Evolutionary conservation across 331 rosid genomes (phyloP), one percentile per base, ranked within the genome.

Genomic region (Arachis monticola): DNA sequence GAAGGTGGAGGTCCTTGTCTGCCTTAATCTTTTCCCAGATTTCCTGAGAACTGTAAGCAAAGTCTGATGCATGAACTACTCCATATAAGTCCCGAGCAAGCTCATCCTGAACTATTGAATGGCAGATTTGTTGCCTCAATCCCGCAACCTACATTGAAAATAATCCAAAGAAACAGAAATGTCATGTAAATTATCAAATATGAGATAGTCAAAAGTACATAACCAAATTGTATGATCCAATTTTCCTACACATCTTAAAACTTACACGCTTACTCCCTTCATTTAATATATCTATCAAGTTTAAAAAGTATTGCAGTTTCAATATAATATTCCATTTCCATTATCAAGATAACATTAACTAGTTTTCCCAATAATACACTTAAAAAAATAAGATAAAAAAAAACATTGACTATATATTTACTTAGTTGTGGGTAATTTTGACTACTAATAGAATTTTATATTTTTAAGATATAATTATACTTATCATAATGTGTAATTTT

Each of bases 41-140:
- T 75, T 90, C 80, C 35, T 88, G 90, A 71, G 94, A 88, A 80
- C 94, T 92, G 59, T 90, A 90, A 60, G 95, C 86, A 79, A 92
- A 92, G 59, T 96, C 96, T 35, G 96, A 90, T 73, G 95, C 95
- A 66, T 94, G 98, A 80, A 92, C 91, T 14, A 83, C 98, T 64
- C 91, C 98, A 64, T 89, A 82, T n/a, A 96, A 88, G 77, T 92
- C 98, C 77, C 98, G 96, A 4, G 98, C 96, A 78, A 92, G 98
- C 63, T 94, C 91, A 10, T 35, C 40, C 40, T 94, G 96, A 10
- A 90, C 84, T 38, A 92, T 90, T 62, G 96, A 92, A 78, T 93
- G 95, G 69, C 72, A 81, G 80, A 93, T 90, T 76, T 81, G 87
- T 74, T 87, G 87, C 80, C 96, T 90, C 90, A 93, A 84, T 81